Conservation (phyloP, 208 protist species). For the Trypanosomatidae sp. region DNA sequence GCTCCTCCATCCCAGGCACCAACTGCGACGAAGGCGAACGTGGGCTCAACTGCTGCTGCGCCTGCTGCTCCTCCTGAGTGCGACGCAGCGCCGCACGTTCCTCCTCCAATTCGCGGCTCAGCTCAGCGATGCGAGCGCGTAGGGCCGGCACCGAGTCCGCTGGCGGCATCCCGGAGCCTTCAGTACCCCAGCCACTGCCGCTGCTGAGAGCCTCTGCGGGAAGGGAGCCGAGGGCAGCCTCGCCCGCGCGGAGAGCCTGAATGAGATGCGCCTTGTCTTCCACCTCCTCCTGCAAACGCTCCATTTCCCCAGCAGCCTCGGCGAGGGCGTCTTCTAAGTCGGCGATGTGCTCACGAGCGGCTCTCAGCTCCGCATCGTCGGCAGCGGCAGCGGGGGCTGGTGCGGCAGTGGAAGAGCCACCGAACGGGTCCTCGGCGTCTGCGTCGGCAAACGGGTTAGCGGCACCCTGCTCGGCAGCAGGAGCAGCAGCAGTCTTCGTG, state of each 20-base stretch:
- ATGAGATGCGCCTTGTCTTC: conserved; percentile 22
- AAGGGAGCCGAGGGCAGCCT: conserved; percentile 16
- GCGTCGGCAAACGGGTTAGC: conserved; percentile 26
- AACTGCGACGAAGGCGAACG: conserved; percentile 1
- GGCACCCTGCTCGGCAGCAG: too few relatives aligned
- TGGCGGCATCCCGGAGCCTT: not conserved
- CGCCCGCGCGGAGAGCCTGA: conserved; percentile 20
- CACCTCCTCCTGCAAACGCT: conserved; percentile 23
- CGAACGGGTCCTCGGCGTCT: conserved; percentile 18
- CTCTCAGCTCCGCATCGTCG: conserved; percentile 5
- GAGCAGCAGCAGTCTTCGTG: not conserved
- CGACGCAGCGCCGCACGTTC: too few relatives aligned
- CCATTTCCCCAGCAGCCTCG: conserved; percentile 15
- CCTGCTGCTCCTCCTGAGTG: too few relatives aligned
- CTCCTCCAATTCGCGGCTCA: conserved; percentile 8
- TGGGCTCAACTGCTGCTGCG: not conserved
- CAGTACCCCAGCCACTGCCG: not conserved
- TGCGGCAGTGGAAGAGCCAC: not conserved
- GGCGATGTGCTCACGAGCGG: conserved; percentile 12
- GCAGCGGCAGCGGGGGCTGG: not conserved
- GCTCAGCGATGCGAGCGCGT: conserved; percentile 7
- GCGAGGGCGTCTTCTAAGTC: conserved; percentile 24
- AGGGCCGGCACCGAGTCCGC: not conserved
- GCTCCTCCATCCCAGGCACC: conserved; percentile 35
- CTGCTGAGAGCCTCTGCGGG: conserved; percentile 1